Percentiles rank a stretch among this genome's conserved stretches.
These are phyloP conservation scores for Haberlea rhodopensis DNA, from an alignment of 257 asterid genomes.

Conservation along the genomic window DNA sequence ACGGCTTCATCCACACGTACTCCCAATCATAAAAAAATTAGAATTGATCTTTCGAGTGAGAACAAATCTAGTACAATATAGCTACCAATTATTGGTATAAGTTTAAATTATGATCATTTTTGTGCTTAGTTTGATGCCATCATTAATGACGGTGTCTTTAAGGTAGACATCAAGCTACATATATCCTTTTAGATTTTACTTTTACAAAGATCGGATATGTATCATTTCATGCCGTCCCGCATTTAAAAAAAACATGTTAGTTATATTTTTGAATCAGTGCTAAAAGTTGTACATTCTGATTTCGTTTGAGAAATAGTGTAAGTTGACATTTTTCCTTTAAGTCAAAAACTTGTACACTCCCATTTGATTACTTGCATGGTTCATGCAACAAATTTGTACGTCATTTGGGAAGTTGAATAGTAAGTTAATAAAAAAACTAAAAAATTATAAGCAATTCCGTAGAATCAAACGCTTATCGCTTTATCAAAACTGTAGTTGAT, in stretches of 20 bases:
- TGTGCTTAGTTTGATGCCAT: too few relatives aligned
- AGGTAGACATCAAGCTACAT: too few relatives aligned
- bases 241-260: too few relatives aligned
- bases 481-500: too few relatives aligned
- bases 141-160: too few relatives aligned
- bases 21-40: background rate
- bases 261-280: background rate
- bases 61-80: background rate
- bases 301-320: conserved; percentile 2
- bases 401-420: conserved; percentile 2
- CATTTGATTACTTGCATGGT: conserved; percentile 29
- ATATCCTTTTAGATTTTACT: too few relatives aligned
- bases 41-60: background rate
- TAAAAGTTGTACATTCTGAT: background rate
- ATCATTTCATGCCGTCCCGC: too few relatives aligned
- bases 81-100: background rate
- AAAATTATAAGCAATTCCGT: too few relatives aligned
- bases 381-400: conserved; percentile 35
- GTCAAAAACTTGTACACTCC: conserved; percentile 28
- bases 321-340: conserved; percentile 23
- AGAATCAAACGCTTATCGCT: too few relatives aligned
- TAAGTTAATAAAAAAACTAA: too few relatives aligned
- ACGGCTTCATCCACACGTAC: conserved; percentile 26
- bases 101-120: too few relatives aligned
- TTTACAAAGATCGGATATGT: too few relatives aligned